Percentiles rank a stretch among this genome's conserved stretches.
Conservation (phyloP, 331 rosid genomes). For the Quercus phellos region DNA sequence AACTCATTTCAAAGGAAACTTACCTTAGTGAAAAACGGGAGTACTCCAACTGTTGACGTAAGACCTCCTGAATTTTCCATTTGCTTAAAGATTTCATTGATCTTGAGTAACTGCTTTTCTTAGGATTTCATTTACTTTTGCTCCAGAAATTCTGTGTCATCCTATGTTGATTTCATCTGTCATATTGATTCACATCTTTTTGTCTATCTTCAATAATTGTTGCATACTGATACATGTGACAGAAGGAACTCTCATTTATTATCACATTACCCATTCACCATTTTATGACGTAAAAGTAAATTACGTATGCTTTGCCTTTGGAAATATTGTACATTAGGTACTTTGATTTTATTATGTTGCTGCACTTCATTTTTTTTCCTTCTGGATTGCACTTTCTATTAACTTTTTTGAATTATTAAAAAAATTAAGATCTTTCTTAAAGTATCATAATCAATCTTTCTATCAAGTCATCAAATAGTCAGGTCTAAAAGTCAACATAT, state of each 20-base stretch:
- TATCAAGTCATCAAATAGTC: not conserved
- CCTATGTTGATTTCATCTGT: not conserved
- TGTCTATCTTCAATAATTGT: not conserved
- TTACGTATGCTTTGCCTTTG: not conserved
- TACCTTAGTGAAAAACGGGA: constrained; percentile 65
- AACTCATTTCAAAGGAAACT: constrained; percentile 96
- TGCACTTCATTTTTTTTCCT: too few species aligned
- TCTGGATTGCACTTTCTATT: too few species aligned
- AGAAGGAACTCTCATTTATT: not conserved
- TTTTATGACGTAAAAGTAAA: too few species aligned
- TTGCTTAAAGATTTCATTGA: constrained; percentile 14
- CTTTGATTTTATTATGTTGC: not conserved
- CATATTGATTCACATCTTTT: not conserved
- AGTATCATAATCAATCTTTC: not conserved
- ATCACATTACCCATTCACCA: not conserved
- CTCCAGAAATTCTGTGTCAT: not conserved
- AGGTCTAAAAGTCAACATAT: not conserved
- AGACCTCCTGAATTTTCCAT: constrained; percentile 30
- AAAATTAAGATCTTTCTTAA: not conserved
- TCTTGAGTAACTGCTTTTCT: constrained; percentile 6
- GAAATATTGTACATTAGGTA: not conserved
- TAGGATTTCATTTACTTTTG: not conserved
- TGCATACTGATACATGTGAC: not conserved
- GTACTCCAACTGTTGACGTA: constrained; percentile 57
- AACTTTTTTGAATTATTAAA: too few species aligned